Evolutionary conservation across 2,329 filamentous ascomycete species (phyloP).

Genomic region (Fusarium sp.): DNA sequence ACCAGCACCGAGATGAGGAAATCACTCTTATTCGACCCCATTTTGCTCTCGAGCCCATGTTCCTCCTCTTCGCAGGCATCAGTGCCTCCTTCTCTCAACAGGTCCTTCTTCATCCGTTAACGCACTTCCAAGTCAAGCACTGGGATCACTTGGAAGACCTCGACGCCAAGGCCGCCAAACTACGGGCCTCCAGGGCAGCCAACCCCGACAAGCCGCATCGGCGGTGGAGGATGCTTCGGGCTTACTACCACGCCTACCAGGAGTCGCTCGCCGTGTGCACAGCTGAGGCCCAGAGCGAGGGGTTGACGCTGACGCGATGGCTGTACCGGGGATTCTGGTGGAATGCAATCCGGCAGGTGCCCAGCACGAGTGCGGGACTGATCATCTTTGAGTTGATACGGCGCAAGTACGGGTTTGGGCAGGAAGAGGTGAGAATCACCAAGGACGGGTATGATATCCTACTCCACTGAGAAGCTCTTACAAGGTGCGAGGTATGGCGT

Average conservation of each 20-base stretch:
- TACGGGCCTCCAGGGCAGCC: constrained; percentile 55
- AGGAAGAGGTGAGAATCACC: constrained; percentile 75
- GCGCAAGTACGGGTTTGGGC: constrained; percentile 77
- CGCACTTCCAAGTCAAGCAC: constrained; percentile 79
- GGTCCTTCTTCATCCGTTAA: constrained; percentile 78
- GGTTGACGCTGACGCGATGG: constrained; percentile 72
- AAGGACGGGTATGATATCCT: constrained; percentile 82
- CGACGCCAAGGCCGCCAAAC: constrained; percentile 71
- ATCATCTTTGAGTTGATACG: constrained; percentile 86
- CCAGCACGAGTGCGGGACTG: constrained; percentile 82
- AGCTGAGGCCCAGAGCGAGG: constrained; percentile 69
- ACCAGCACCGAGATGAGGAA: constrained; percentile 45
- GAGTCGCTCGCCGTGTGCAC: constrained; percentile 76
- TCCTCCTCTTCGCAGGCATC: constrained; percentile 78
- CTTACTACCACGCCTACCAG: constrained; percentile 81
- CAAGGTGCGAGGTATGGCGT: constrained; percentile 22
- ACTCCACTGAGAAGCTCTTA: constrained; percentile 55
- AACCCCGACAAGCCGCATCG: constrained; percentile 54
- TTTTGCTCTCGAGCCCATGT: constrained; percentile 81
- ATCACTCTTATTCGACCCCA: constrained; percentile 77
- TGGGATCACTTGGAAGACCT: constrained; percentile 82
- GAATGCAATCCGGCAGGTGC: constrained; percentile 81
- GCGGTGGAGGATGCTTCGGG: constrained; percentile 69
- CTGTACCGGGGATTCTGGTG: constrained; percentile 81
- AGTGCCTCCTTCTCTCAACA: constrained; percentile 80